Conservation (phyloP, 805 yeast species). For the Sugiyamaella chiloensis region DNA sequence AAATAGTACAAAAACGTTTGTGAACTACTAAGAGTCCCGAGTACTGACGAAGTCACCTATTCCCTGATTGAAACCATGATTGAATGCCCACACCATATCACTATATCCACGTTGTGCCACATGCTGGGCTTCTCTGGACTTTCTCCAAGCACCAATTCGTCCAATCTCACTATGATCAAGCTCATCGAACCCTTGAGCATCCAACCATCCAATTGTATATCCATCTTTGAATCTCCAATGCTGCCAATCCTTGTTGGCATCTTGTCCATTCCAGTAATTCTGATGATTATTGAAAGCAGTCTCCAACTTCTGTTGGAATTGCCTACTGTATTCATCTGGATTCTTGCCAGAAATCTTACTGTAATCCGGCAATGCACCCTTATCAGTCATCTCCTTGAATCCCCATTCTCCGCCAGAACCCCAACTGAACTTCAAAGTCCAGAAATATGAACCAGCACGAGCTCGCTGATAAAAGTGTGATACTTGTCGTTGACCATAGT, state of each 20-base stretch:
- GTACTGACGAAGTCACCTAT: slow-evolving; percentile 36
- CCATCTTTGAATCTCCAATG: slow-evolving; percentile 82
- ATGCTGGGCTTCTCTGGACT: slow-evolving; percentile 62
- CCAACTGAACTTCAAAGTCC: slow-evolving; percentile 83
- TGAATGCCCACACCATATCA: slow-evolving; percentile 79
- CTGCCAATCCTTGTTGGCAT: slow-evolving; percentile 62
- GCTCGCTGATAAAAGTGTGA: slow-evolving; percentile 51
- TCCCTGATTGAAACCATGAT: slow-evolving; percentile 76
- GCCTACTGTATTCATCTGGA: slow-evolving; percentile 18
- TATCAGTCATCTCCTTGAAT: slow-evolving; percentile 67
- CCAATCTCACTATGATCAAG: slow-evolving; percentile 74
- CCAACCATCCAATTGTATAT: slow-evolving; percentile 70
- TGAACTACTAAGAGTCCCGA: not conserved
- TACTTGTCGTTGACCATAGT: slow-evolving; percentile 60
- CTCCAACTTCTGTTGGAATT: slow-evolving; percentile 40
- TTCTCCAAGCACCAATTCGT: slow-evolving; percentile 64
- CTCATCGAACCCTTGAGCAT: slow-evolving; percentile 62
- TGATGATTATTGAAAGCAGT: slow-evolving; percentile 46
- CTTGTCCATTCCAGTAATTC: slow-evolving; percentile 64
- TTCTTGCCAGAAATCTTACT: slow-evolving; percentile 25
- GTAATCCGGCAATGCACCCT: slow-evolving; percentile 50
- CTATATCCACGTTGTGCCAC: slow-evolving; percentile 50
- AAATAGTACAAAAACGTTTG: not conserved
- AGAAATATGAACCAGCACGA: slow-evolving; percentile 72
- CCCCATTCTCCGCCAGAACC: slow-evolving; percentile 99